These are phyloP conservation scores for Podospora appendiculata DNA, from an alignment of 495 filamentous ascomycete genomes.

Conservation along the genomic window DNA sequence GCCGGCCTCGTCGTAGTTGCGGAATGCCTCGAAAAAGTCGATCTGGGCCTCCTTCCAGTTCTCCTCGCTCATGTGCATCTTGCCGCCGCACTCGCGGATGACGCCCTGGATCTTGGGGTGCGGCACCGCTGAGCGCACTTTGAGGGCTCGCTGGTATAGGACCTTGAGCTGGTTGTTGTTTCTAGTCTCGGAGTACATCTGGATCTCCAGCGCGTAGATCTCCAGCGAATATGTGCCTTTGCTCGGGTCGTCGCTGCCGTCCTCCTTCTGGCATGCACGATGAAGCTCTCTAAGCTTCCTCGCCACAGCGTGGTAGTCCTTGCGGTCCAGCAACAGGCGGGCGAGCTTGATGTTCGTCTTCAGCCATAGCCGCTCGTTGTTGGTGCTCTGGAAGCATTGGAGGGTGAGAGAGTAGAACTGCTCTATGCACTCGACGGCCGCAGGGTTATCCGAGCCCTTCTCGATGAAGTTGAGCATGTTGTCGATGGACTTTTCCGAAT, in stretches of 20 bases:
- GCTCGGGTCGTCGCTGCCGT: slow-evolving; percentile 87
- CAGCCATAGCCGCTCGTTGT: slow-evolving; percentile 95
- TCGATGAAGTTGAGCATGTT: slow-evolving; percentile 99
- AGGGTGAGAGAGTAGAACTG: slow-evolving; percentile 92
- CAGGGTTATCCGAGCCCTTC: slow-evolving; percentile 76
- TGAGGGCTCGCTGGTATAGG: slow-evolving; percentile 82
- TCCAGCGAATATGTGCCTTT: slow-evolving; percentile 96
- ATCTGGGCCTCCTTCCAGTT: slow-evolving; percentile 97
- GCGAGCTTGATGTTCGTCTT: slow-evolving; percentile 98
- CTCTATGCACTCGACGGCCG: slow-evolving; percentile 78
- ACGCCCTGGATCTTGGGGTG: slow-evolving; percentile 99
- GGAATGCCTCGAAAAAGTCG: slow-evolving; percentile 98
- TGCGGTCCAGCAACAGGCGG: slow-evolving; percentile 80
- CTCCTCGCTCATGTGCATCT: slow-evolving; percentile 99
- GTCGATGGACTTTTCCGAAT: slow-evolving; percentile 98
- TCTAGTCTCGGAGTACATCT: slow-evolving; percentile 94
- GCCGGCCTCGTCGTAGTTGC: slow-evolving; percentile 97
- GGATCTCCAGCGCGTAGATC: slow-evolving; percentile 94
- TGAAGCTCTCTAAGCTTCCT: slow-evolving; percentile 86
- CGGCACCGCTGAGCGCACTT: slow-evolving; percentile 88
- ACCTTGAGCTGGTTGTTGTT: slow-evolving; percentile 97
- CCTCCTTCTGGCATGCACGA: slow-evolving; percentile 77
- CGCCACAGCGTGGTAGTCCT: slow-evolving; percentile 72
- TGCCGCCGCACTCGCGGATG: slow-evolving; percentile 96
- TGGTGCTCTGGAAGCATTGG: slow-evolving; percentile 90